Base-by-base conservation (phyloP, 768 basidiomycete species). In the Roridomyces roridus region DNA sequence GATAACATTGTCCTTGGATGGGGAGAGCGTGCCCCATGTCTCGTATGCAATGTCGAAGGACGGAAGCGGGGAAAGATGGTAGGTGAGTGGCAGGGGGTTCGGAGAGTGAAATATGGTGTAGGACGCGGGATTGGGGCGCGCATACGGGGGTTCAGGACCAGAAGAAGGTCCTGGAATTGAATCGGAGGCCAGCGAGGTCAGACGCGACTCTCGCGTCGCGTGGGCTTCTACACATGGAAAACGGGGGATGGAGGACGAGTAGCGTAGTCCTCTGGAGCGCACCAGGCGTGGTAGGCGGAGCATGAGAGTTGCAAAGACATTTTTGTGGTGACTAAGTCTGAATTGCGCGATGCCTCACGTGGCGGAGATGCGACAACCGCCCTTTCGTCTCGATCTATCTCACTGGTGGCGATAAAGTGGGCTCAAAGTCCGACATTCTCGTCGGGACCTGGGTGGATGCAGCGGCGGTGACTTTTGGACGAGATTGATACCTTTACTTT, bases 21-120 rank as follows among this genome's bases (percentile, higher is more conserved):
- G 77, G 21, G 91, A 91, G 40, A 98, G 88, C 2, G 84, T 85
- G 3, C 97, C 97, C 97, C 97, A 99, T 0, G 97, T 93, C 77
- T 99, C 97, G 80, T 98, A 99, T 0, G 97, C 97, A 55, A 98
- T 83, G 62, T 93, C 85, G 64, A 94, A 88, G 7, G 85, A 75
- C 1, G 88, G 84, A 0, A 96, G 79, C 2, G 83, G 76, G 3
- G 70, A 63, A 2, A 77, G 58, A 1, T 76, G 72, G 54, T 87
- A 82, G 6, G 85, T 80, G 25, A 96, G 81, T 0, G 80, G 77
- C n/a, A 96, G 75, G 0, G 91, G 87, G 2, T 65, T 62, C 0
- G 70, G 60, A 65, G 92, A 87, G 57, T 82, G 83, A 68, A 88
- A 96, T 23, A 82, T 71, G 36, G 82, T 73, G 78, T 96, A 97